These are phyloP conservation scores for Asterochloris erici DNA, from an alignment of 139 green algal species.

Conservation along the genomic window DNA sequence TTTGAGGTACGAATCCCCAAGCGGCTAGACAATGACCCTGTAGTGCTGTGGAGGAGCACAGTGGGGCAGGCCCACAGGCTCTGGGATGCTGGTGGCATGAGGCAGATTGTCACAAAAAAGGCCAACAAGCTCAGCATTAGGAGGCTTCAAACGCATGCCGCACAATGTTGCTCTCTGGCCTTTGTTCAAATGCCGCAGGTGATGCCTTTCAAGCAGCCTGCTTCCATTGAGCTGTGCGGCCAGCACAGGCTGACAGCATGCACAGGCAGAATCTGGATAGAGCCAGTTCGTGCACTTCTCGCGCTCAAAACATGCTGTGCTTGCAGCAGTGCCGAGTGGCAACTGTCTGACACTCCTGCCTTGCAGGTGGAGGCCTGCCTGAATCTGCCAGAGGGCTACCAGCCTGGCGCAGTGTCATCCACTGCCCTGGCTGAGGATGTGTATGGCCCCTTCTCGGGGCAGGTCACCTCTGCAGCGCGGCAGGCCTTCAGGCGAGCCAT, in stretches of 20 bases:
- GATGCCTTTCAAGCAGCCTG: too few species aligned
- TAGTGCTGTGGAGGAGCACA: background rate
- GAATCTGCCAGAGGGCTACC: constrained; percentile 17
- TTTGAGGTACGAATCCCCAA: constrained; percentile 53
- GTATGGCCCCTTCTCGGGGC: constrained; percentile 82
- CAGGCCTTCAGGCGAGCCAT: constrained; percentile 77
- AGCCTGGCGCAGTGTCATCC: background rate
- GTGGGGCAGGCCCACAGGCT: background rate
- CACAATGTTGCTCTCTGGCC: too few species aligned
- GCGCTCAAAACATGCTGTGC: constrained; percentile 35
- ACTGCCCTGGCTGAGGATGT: constrained; percentile 68
- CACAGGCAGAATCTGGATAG: too few species aligned
- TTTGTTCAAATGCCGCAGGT: too few species aligned
- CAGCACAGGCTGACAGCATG: too few species aligned
- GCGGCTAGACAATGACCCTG: too few species aligned
- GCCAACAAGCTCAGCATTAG: too few species aligned
- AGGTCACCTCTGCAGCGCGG: constrained; percentile 70
- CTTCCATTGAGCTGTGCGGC: too few species aligned
- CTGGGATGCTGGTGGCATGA: too few species aligned
- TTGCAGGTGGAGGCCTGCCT: constrained; percentile 36
- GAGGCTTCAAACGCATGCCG: too few species aligned
- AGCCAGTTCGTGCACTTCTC: too few species aligned
- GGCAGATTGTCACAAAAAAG: too few species aligned
- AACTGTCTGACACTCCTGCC: background rate
- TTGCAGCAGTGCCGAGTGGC: background rate